Conservation (phyloP, 2,329 filamentous ascomycete species). For the Nothopassalora personata region DNA sequence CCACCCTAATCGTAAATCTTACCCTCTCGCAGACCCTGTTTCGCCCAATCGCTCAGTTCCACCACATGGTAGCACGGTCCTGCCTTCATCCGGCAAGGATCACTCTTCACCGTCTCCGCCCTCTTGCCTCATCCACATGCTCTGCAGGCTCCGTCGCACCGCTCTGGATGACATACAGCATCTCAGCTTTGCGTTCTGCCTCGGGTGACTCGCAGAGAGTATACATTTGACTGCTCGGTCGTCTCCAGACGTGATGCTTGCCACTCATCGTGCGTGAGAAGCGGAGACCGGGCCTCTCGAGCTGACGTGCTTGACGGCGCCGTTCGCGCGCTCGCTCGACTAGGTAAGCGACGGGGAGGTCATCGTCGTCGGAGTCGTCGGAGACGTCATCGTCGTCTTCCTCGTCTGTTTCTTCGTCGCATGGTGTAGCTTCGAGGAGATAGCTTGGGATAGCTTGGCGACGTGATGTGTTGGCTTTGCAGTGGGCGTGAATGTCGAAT, state of each 20-base stretch:
- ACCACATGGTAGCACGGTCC: background rate
- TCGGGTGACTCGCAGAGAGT: constrained; percentile 27
- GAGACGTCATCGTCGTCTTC: constrained; percentile 17
- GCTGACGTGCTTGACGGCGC: constrained; percentile 13
- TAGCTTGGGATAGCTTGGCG: constrained; percentile 19
- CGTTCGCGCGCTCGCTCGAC: constrained; percentile 22
- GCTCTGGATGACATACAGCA: constrained; percentile 5
- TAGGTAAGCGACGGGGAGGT: constrained; percentile 24
- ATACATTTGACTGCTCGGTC: constrained; percentile 27
- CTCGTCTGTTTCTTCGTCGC: constrained; percentile 14
- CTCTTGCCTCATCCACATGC: background rate
- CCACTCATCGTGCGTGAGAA: constrained; percentile 28
- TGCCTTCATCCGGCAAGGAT: too few species aligned
- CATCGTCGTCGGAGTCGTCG: constrained; percentile 23
- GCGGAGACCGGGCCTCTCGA: constrained; percentile 27
- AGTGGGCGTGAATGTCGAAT: constrained; percentile 24
- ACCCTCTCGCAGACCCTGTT: background rate
- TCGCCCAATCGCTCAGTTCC: background rate
- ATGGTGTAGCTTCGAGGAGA: constrained; percentile 18
- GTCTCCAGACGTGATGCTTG: constrained; percentile 28
- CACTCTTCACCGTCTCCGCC: background rate
- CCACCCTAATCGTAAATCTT: background rate
- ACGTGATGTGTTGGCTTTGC: background rate
- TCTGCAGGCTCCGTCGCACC: background rate
- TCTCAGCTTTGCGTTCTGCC: constrained; percentile 23